These are phyloP conservation scores for Fusarium transvaalense DNA, from an alignment of 2,329 filamentous ascomycete species.

Conservation along the genomic window DNA sequence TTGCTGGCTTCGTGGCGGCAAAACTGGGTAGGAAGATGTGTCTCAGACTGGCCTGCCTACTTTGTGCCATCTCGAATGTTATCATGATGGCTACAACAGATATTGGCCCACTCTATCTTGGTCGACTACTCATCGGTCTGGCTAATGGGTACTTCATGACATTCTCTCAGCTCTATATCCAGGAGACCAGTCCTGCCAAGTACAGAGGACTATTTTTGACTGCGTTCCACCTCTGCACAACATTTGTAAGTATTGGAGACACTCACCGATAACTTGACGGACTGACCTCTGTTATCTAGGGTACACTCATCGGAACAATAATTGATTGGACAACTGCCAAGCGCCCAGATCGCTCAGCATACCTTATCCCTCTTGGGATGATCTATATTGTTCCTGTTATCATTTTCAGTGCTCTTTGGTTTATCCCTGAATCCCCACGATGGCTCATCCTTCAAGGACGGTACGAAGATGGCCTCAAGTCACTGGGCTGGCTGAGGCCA, in stretches of 20 bases:
- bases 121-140: slow-evolving; percentile 37
- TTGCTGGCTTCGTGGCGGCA: slow-evolving; percentile 35
- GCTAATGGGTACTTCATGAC: slow-evolving; percentile 46
- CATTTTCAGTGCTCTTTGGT: slow-evolving; percentile 24
- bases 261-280: rapidly evolving
- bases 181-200: slow-evolving; percentile 42
- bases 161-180: slow-evolving; percentile 42
- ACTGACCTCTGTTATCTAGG: slow-evolving; percentile 1
- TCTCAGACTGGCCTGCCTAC: slow-evolving; percentile 37
- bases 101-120: slow-evolving; percentile 35
- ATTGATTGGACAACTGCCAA: slow-evolving; percentile 42
- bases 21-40: slow-evolving; percentile 38
- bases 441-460: slow-evolving; percentile 43
- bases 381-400: slow-evolving; percentile 37
- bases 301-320: slow-evolving; percentile 40
- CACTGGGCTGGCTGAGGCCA: slow-evolving; percentile 35
- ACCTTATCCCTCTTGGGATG: slow-evolving; percentile 41
- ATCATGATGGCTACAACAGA: slow-evolving; percentile 45
- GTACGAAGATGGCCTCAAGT: slow-evolving; percentile 35
- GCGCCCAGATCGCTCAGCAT: slow-evolving; percentile 39
- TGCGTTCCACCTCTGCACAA: slow-evolving; percentile 40
- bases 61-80: slow-evolving; percentile 39
- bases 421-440: slow-evolving; percentile 42
- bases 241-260: slow-evolving; percentile 30
- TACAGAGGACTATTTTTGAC: slow-evolving; percentile 43